These are phyloP conservation scores for Ceratocystis alfenasii DNA, from an alignment of 2,329 filamentous ascomycete species.

Conservation along the genomic window DNA sequence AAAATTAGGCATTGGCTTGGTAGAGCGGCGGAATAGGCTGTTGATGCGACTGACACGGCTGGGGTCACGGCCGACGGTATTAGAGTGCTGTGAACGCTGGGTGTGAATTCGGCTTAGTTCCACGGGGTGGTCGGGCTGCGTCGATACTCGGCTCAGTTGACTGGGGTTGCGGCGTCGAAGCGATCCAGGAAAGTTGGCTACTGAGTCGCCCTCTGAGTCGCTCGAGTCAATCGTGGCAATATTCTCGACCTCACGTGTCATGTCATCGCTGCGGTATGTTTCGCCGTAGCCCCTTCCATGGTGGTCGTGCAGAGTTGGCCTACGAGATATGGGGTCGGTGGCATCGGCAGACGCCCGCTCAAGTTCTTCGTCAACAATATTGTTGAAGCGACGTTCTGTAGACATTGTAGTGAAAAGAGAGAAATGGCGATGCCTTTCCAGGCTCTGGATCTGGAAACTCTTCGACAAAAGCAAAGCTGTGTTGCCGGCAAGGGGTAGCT, in stretches of 20 bases:
- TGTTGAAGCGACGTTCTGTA: background rate
- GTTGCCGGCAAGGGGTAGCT: too few species aligned
- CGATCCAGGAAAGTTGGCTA: slow-evolving; percentile 39
- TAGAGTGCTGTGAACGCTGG: slow-evolving; percentile 55
- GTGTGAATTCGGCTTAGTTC: slow-evolving; percentile 61
- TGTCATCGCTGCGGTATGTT: slow-evolving; percentile 38
- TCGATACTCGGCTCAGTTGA: slow-evolving; percentile 49
- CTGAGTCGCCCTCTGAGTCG: slow-evolving; percentile 27
- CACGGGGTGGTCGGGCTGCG: slow-evolving; percentile 54
- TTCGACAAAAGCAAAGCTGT: background rate
- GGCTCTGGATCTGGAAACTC: background rate
- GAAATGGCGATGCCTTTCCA: background rate
- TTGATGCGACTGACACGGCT: slow-evolving; percentile 1
- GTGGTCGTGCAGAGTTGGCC: slow-evolving; percentile 26
- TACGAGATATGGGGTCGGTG: slow-evolving; percentile 25
- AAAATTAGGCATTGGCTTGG: slow-evolving; percentile 53
- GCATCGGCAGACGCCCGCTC: slow-evolving; percentile 22
- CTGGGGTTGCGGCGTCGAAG: slow-evolving; percentile 42
- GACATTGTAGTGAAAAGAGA: background rate
- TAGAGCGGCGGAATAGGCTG: slow-evolving; percentile 38
- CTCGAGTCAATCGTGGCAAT: slow-evolving; percentile 38
- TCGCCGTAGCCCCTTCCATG: slow-evolving; percentile 32
- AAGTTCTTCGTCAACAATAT: slow-evolving; percentile 25
- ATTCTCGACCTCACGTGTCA: background rate
- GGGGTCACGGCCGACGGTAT: slow-evolving; percentile 51